Percentiles rank a stretch among this genome's conserved stretches.
phyloP scores from a whole-genome alignment of 2,329 filamentous ascomycete species.

The Fusarium anthophilum region DNA sequence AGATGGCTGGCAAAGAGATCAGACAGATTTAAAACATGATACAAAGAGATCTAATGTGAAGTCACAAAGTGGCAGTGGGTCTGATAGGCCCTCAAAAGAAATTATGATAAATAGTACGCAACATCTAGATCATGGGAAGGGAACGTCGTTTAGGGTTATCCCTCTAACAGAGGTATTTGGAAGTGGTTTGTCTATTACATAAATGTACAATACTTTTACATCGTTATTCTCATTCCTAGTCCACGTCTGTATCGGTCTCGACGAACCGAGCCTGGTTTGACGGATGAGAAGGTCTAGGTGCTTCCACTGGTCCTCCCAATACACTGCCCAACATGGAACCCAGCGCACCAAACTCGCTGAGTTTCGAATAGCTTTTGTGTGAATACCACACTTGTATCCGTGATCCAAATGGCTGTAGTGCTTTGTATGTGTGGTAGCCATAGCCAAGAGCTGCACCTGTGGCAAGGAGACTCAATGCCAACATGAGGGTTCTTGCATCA shows the following conservation, averaged over 20 bases:
- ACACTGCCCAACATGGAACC: conserved; percentile 55
- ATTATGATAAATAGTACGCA: conserved; percentile 6
- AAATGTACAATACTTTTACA: conserved; percentile 35
- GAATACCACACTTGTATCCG: conserved; percentile 55
- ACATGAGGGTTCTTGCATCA: conserved; percentile 46
- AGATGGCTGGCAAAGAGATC: conserved; percentile 88
- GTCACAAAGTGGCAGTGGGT: not conserved
- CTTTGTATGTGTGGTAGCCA: conserved; percentile 52
- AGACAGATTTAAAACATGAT: conserved; percentile 73
- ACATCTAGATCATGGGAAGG: conserved; percentile 21
- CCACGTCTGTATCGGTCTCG: conserved; percentile 50
- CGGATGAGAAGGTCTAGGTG: conserved; percentile 9
- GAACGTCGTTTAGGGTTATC: conserved; percentile 21
- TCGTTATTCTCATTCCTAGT: conserved; percentile 37
- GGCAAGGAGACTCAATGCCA: conserved; percentile 48
- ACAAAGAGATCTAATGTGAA: conserved; percentile 2
- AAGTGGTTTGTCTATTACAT: conserved; percentile 20
- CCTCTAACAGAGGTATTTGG: not conserved
- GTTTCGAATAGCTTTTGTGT: conserved; percentile 41
- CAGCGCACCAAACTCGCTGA: conserved; percentile 58
- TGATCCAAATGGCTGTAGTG: conserved; percentile 57
- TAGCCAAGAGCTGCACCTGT: conserved; percentile 53
- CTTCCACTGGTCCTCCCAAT: conserved; percentile 40
- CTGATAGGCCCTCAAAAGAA: not conserved
- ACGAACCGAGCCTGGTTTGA: conserved; percentile 43